Evolutionary conservation across 805 yeast genomes (phyloP).

Genomic region (Yarrowia porcina): DNA sequence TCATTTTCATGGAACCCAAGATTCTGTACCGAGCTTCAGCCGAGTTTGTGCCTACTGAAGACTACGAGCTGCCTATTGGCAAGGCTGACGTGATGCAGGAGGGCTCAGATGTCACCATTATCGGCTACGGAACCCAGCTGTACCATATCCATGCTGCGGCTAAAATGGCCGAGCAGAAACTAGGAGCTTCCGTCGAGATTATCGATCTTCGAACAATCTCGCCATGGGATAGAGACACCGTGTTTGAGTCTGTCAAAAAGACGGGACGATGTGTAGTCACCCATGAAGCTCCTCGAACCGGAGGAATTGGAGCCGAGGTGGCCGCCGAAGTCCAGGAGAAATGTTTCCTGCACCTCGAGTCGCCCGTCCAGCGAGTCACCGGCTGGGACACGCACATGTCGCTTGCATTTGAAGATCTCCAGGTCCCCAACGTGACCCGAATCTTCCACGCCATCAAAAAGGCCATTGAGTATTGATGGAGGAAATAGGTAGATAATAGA

Average conservation of each 20-base stretch:
- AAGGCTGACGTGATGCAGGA: conserved; percentile 81
- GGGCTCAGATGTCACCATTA: conserved; percentile 78
- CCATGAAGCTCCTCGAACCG: conserved; percentile 88
- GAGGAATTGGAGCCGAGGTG: conserved; percentile 92
- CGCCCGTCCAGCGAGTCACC: conserved; percentile 91
- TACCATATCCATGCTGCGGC: conserved; percentile 79
- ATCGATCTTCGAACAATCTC: conserved; percentile 86
- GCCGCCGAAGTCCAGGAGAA: conserved; percentile 94
- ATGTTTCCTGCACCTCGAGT: conserved; percentile 87
- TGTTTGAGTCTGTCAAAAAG: conserved; percentile 77
- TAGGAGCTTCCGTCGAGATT: conserved; percentile 81
- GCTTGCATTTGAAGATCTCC: conserved; percentile 90
- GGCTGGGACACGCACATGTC: conserved; percentile 98
- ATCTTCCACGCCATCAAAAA: conserved; percentile 36
- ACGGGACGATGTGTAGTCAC: conserved; percentile 81
- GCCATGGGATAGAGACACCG: conserved; percentile 83
- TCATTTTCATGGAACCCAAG: conserved; percentile 87
- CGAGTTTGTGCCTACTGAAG: conserved; percentile 79
- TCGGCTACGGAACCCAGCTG: conserved; percentile 82
- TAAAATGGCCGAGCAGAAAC: conserved; percentile 65
- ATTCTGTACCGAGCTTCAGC: conserved; percentile 78
- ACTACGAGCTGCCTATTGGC: conserved; percentile 81
- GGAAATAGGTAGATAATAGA: not conserved
- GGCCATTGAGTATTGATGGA: conserved; percentile 32
- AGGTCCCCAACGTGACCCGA: conserved; percentile 74